Base-by-base conservation (phyloP, 805 yeast species). In the Candida odintsovae region DNA sequence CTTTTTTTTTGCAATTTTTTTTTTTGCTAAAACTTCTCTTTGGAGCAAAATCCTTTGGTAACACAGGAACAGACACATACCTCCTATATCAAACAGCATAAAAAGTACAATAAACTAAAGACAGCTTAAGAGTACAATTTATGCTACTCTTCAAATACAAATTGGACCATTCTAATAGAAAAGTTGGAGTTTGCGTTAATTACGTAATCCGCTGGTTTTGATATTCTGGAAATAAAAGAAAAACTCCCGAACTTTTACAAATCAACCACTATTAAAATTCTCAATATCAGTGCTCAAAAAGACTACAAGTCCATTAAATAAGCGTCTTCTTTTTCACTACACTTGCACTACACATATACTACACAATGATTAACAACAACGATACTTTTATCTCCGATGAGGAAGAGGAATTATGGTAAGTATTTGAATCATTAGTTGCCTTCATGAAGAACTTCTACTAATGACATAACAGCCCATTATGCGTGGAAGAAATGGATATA, bases 401-500 rank as follows among this genome's bases (percentile, higher is more conserved):
- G 49, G 94, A 86, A 57, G 92, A 83, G 55, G 95, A 86, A 53
- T 73, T 75, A 54, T 83, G 84, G 79, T 76, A 68, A 50, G 78
- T 69, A 2, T 4, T n/a, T 10, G 1, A 31, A 28, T 29, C 11
- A n/a, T 23, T 11, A 33, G 20, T 33, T 33, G 20, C 36, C 35
- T 16, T 33, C 16, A 20, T 33, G 36, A 33, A 19, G 18, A 28
- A 33, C 8, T 16, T n/a, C 20, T 33, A 33, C 36, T 41, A 42
- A 42, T 44, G 44, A 63, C 46, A 69, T 39, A 43, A 60, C 38
- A 71, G 96, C 69, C 99, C 99, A 47, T 78, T 94, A 52, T 94
- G 99, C 72, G 92, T 90, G 61, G 99, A 94, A 68, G 97, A 94
- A 64, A 83, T 94, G 90, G 99, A 94, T 67, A 82, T 92, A 41